phyloP scores from a whole-genome alignment of 768 basidiomycete genomes.

The Suillus alpinus region DNA sequence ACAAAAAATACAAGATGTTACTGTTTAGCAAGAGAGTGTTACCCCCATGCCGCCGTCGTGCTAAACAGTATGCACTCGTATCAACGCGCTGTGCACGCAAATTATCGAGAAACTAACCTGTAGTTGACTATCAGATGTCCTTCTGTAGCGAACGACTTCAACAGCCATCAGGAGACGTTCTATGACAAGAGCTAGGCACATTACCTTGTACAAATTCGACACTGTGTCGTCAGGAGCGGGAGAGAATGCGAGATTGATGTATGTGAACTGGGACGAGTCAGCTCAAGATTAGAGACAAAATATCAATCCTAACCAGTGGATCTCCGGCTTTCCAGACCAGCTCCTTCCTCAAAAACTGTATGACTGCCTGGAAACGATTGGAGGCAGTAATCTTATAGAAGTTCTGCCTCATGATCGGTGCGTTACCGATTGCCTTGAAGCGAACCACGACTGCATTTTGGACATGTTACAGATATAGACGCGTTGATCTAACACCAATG shows the following conservation, averaged over 20 bases:
- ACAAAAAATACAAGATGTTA: neutral
- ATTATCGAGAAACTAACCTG: conserved; percentile 45
- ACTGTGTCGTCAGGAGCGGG: conserved; percentile 78
- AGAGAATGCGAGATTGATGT: conserved; percentile 76
- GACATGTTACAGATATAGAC: neutral
- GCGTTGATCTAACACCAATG: neutral
- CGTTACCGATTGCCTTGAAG: conserved; percentile 97
- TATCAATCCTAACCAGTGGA: conserved; percentile 58
- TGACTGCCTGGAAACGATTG: conserved; percentile 93
- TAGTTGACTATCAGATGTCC: conserved; percentile 92
- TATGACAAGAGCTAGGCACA: neutral
- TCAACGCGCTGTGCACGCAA: no score
- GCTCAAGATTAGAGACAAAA: conserved; percentile 49
- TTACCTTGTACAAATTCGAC: conserved; percentile 64
- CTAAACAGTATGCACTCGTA: conserved; percentile 25
- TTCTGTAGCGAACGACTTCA: conserved; percentile 81
- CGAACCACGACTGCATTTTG: conserved; percentile 77
- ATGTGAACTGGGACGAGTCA: conserved; percentile 52
- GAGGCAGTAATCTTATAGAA: conserved; percentile 96
- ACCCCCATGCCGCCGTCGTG: conserved; percentile 68
- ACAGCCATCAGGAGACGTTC: neutral
- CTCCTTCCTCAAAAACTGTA: conserved; percentile 88
- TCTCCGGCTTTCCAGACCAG: conserved; percentile 84
- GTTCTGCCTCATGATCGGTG: conserved; percentile 98
- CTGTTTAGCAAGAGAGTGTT: conserved; percentile 6